These are phyloP conservation scores for Helotiales sp. DNA, from an alignment of 2,329 filamentous ascomycete species.

Conservation along the genomic window DNA sequence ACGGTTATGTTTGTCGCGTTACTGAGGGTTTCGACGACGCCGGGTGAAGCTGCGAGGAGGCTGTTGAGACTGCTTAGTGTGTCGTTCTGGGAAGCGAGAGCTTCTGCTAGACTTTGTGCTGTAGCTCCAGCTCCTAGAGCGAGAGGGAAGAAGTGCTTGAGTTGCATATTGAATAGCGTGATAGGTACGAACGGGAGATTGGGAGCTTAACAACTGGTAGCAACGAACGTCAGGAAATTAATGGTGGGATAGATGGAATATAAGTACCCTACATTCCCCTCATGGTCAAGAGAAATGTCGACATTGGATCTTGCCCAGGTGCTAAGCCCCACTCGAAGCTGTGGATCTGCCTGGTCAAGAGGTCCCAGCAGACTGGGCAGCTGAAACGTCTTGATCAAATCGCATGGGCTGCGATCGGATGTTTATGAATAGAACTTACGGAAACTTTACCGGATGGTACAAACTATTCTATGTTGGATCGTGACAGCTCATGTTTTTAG, in stretches of 20 bases:
- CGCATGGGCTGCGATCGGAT: background rate
- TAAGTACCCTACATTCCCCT: background rate
- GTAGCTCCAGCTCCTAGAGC: slow-evolving; percentile 20
- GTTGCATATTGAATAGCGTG: slow-evolving; percentile 17
- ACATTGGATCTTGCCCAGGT: background rate
- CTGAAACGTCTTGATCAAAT: background rate
- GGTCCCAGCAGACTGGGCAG: slow-evolving; percentile 3
- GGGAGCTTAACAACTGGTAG: too few species aligned
- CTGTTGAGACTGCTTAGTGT: slow-evolving; percentile 18
- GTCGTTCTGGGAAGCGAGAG: slow-evolving; percentile 16
- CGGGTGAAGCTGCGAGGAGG: slow-evolving; percentile 39
- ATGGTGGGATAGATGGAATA: too few species aligned
- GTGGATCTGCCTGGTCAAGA: background rate
- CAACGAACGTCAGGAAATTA: too few species aligned
- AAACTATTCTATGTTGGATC: background rate
- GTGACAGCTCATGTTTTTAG: background rate
- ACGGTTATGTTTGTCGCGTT: slow-evolving; percentile 52
- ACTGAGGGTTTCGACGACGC: slow-evolving; percentile 39
- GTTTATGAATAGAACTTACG: background rate
- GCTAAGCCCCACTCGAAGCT: slow-evolving; percentile 1
- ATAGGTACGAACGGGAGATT: too few species aligned
- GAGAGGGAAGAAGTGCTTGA: slow-evolving; percentile 19
- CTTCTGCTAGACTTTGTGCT: slow-evolving; percentile 17
- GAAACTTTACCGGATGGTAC: background rate
- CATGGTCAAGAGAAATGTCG: background rate